A percentile compares a stretch with the other conserved stretches of the same genome.
Evolutionary conservation across 1,284 basidiomycete species (phyloP).

Genomic region (Leccinum solheimii): DNA sequence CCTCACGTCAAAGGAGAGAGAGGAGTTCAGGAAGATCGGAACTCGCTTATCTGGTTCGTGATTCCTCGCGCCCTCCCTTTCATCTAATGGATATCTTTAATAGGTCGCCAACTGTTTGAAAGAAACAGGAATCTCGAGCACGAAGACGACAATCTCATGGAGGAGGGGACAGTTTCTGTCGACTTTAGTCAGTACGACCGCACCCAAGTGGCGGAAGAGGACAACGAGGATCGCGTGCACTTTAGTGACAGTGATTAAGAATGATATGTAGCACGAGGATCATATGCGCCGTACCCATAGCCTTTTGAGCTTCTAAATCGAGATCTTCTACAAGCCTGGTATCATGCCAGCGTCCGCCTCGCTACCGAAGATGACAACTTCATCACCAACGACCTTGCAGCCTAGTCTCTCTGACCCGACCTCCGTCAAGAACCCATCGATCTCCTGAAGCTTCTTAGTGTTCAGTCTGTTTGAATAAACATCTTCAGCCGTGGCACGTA

Average conservation of each 20-base stretch:
- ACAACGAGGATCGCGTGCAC: conserved; percentile 60
- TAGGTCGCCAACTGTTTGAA: conserved; percentile 90
- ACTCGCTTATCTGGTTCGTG: conserved; percentile 70
- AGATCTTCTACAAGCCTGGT: conserved; percentile 40
- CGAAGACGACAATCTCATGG: conserved; percentile 72
- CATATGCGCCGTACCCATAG: conserved; percentile 17
- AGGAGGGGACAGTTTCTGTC: conserved; percentile 84
- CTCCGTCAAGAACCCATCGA: conserved; percentile 62
- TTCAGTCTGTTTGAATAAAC: conserved; percentile 40
- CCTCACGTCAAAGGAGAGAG: conserved; percentile 81
- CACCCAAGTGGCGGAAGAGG: conserved; percentile 53
- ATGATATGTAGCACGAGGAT: conserved; percentile 13
- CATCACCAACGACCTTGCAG: conserved; percentile 42
- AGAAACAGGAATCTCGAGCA: conserved; percentile 66
- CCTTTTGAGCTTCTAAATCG: conserved; percentile 12
- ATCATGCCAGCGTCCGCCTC: conserved; percentile 42
- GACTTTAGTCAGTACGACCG: conserved; percentile 88
- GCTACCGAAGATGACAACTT: conserved; percentile 39
- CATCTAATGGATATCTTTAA: conserved; percentile 10
- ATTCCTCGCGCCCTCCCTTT: conserved; percentile 6
- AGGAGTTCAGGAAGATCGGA: conserved; percentile 75
- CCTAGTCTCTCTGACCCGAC: conserved; percentile 41
- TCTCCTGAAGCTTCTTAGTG: conserved; percentile 41
- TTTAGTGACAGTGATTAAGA: conserved; percentile 82
- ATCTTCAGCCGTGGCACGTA: conserved; percentile 58